Evolutionary conservation across 768 basidiomycete species (phyloP).

Genomic region (Chiua virens): DNA sequence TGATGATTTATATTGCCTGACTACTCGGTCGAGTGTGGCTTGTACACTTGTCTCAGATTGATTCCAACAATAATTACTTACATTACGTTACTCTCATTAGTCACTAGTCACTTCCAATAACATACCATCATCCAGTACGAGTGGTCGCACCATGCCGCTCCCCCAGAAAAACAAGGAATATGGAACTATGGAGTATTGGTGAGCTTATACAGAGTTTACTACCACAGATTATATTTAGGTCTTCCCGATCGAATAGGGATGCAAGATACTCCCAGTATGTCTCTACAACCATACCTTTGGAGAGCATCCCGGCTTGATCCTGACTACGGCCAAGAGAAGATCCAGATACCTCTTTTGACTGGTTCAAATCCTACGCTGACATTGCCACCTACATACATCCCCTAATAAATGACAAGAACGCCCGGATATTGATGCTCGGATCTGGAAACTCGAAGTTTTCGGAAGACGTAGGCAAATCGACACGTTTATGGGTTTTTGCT

Average conservation of each 20-base stretch:
- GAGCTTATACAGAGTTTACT: conserved; percentile 15
- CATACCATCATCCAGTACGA: neutral
- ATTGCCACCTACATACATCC: conserved; percentile 60
- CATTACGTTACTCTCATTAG: conserved; percentile 4
- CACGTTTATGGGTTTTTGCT: neutral
- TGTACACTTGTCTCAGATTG: too few species aligned
- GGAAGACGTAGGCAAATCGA: conserved; percentile 53
- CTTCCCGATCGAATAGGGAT: conserved; percentile 49
- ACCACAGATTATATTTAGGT: neutral
- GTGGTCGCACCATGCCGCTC: conserved; percentile 37
- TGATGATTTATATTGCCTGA: too few species aligned
- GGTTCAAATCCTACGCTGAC: conserved; percentile 84
- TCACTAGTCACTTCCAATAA: neutral
- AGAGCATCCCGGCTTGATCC: neutral
- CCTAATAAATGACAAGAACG: conserved; percentile 59
- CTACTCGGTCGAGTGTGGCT: too few species aligned
- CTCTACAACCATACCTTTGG: neutral
- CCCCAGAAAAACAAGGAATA: conserved; percentile 71
- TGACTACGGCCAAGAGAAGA: conserved; percentile 46
- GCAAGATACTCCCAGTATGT: conserved; percentile 65
- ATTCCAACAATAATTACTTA: too few species aligned
- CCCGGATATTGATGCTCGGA: conserved; percentile 75
- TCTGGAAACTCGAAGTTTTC: conserved; percentile 84
- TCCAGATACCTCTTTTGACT: conserved; percentile 68
- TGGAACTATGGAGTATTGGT: conserved; percentile 70